These are phyloP conservation scores for Globisporangium nodosum DNA, from an alignment of 352 stramenopile species.

Conservation along the genomic window DNA sequence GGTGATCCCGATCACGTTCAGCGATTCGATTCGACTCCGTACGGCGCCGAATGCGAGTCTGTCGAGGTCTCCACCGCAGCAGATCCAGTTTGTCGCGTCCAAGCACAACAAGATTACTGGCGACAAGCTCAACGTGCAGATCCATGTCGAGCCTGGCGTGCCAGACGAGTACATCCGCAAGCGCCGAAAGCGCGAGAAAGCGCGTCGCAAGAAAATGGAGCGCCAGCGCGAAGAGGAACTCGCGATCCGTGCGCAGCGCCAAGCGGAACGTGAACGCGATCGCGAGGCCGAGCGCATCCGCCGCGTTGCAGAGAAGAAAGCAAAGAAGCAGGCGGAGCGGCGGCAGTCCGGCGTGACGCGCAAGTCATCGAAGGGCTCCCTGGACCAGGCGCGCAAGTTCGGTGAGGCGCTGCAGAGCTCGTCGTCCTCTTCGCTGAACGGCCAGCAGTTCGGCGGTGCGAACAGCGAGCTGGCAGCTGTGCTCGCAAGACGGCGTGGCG, in stretches of 20 bases:
- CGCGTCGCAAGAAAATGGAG: constrained; percentile 67
- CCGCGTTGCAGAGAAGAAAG: constrained; percentile 81
- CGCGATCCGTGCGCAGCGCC: constrained; percentile 57
- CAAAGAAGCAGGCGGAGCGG: constrained; percentile 78
- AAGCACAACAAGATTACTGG: constrained; percentile 36
- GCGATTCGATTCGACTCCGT: constrained; percentile 49
- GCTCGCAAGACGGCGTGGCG: constrained; percentile 61
- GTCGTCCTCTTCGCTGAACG: constrained; percentile 26
- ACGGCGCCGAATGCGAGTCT: constrained; percentile 37
- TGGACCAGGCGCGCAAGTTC: constrained; percentile 75
- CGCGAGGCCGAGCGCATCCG: constrained; percentile 70
- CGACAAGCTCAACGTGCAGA: constrained; percentile 34
- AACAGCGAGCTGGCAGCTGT: constrained; percentile 82
- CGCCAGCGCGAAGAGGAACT: constrained; percentile 69
- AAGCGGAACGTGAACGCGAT: constrained; percentile 55
- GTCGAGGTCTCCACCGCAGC: constrained; percentile 50
- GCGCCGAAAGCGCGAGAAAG: constrained; percentile 79
- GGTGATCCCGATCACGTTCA: constrained; percentile 72
- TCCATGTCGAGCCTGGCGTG: constrained; percentile 60
- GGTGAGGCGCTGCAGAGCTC: constrained; percentile 46
- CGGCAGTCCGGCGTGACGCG: constrained; percentile 29
- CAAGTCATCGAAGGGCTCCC: constrained; percentile 38
- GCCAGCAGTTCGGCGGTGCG: constrained; percentile 37
- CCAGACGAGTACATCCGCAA: constrained; percentile 85
- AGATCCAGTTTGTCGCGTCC: constrained; percentile 60